Base-by-base conservation (phyloP, 768 basidiomycete species). In the Melanogaster broomeanus region DNA sequence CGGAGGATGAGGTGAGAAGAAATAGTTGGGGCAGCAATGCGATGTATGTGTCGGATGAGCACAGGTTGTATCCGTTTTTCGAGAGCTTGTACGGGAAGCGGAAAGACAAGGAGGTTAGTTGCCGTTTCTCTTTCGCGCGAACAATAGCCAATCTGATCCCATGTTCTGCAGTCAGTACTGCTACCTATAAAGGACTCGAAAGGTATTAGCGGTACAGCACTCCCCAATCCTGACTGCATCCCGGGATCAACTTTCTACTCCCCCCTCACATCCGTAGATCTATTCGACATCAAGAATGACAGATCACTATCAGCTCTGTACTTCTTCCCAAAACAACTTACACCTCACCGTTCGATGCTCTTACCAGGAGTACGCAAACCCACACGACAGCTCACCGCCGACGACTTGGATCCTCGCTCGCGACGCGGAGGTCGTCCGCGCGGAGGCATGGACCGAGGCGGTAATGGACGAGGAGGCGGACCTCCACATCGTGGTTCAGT, bases 41-140 rank as follows among this genome's bases (percentile, higher is more conserved):
- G 30, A 76, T 98, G 58, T 92, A 91, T 68, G 85, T 92, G 16
- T 82, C 84, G 28, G 88, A 93, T 42, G 86, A 89, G 22, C 90
- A 97, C 72, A 80, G 84, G 39, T 68, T 99, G 38, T 97, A 93
- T 69, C 86, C 93, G 6, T 87, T 86, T 59, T 85, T 97, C 60
- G 93, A 93, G 66, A 80, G 82, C 28, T 72, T 99, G 45, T 98
- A 98, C 65, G 92, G 90, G 13, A 95, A 97, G 67, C 84, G 88
- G 56, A 93, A 91, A 68, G 84, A 74, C 49, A 69, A 67, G 46
- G 85, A 92, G 67, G 93, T 93, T 61, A 71, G 84, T 59, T 31
- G 16, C 22, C 3, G 37, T 46, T 45, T 28, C 34, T 56, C 53
- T 46, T 38, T 31, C 25, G 27, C 9, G 12, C 49, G 53, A 37